Percentiles rank a stretch among this genome's conserved stretches.
These are phyloP conservation scores for Manihot esculenta DNA, from an alignment of 441 rosid species.

Conservation along the genomic window DNA sequence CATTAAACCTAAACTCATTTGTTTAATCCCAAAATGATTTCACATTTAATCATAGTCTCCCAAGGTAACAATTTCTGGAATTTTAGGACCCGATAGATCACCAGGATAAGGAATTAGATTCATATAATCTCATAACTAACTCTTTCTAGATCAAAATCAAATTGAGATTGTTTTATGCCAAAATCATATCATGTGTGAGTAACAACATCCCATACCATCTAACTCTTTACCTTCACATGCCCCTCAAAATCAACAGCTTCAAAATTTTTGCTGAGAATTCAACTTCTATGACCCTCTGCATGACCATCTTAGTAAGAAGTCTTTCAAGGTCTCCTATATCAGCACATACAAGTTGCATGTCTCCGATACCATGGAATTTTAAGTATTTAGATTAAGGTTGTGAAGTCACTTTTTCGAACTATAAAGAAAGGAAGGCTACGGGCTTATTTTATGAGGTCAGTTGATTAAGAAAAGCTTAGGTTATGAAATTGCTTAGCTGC, in stretches of 20 bases:
- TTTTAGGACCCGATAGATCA: conserved; percentile 27
- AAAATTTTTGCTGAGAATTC: conserved; percentile 60
- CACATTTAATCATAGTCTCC: no score
- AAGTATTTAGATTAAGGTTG: conserved; percentile 44
- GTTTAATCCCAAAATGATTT: no score
- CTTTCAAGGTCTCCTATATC: conserved; percentile 81
- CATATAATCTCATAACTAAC: conserved; percentile 38
- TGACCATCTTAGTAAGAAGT: conserved; percentile 66
- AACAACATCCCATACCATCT: conserved; percentile 67
- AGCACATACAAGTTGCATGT: conserved; percentile 79
- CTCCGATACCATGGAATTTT: conserved; percentile 73
- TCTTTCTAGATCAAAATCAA: conserved; percentile 70
- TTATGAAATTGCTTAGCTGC: no score
- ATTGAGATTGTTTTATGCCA: conserved; percentile 73
- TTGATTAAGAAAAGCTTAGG: no score
- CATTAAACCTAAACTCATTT: no score
- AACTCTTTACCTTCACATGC: conserved; percentile 61
- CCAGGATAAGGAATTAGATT: conserved; percentile 35
- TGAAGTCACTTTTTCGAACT: no score
- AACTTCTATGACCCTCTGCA: conserved; percentile 61
- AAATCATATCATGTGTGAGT: conserved; percentile 55
- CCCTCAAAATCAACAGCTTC: conserved; percentile 76
- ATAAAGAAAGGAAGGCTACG: no score
- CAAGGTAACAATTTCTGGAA: not conserved
- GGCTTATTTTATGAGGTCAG: no score